These are phyloP conservation scores for Fusarium irregulare DNA, from an alignment of 2,329 filamentous ascomycete species.

Conservation along the genomic window DNA sequence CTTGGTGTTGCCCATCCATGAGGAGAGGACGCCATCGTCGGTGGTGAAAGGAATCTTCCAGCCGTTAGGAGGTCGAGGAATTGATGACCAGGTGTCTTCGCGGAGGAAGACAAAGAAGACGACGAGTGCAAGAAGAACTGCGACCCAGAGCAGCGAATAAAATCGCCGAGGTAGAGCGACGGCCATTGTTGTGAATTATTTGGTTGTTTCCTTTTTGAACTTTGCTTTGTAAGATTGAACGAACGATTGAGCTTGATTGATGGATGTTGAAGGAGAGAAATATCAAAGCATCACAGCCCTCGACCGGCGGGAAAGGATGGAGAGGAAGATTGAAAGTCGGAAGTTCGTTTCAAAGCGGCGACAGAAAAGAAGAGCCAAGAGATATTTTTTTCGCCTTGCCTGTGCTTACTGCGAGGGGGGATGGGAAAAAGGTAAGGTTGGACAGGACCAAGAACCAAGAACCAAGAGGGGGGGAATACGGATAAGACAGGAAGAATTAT, in stretches of 20 bases:
- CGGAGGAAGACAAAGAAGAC: conserved; percentile 36
- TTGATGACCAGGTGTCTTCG: conserved; percentile 40
- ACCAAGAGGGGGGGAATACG: neutral
- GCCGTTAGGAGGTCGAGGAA: conserved; percentile 30
- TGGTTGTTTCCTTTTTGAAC: neutral
- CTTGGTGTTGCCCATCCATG: conserved; percentile 28
- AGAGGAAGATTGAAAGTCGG: neutral
- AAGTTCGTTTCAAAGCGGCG: neutral
- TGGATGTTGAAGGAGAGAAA: conserved; percentile 24
- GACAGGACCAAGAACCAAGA: conserved; percentile 1
- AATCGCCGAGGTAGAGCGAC: conserved; percentile 39
- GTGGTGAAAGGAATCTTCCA: conserved; percentile 44
- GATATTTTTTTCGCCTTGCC: conserved; percentile 3
- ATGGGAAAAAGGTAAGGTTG: conserved; percentile 8
- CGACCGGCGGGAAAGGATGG: conserved; percentile 27
- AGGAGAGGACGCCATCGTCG: conserved; percentile 41
- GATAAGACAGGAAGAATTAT: conserved; percentile 15
- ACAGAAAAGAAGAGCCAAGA: conserved; percentile 19
- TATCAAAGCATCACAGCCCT: conserved; percentile 29
- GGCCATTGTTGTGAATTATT: conserved; percentile 24
- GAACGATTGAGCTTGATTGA: conserved; percentile 7
- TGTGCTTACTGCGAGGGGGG: conserved; percentile 8
- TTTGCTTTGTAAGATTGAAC: conserved; percentile 1
- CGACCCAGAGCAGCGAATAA: conserved; percentile 39
- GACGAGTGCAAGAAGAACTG: conserved; percentile 30